phyloP scores from a whole-genome alignment of 148 eudicot genomes.

The Fagopyrum homotropicum region DNA sequence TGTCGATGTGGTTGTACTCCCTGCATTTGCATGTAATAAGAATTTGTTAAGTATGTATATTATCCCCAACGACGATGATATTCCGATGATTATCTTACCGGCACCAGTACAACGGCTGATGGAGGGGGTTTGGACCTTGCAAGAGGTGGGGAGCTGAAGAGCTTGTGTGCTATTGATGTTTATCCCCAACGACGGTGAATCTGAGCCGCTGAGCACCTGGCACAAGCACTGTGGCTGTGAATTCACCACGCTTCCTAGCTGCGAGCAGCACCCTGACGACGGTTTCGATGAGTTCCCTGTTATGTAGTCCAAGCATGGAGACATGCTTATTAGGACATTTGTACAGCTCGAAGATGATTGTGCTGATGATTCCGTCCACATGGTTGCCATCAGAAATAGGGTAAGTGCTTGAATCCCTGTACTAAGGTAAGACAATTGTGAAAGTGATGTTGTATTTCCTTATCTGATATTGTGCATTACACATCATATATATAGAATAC shows the following conservation, averaged over 20 bases:
- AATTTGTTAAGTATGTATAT: too few relatives aligned
- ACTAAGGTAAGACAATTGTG: too few relatives aligned
- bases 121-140: conserved; percentile 38
- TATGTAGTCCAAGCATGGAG: conserved; percentile 56
- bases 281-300: conserved; percentile 48
- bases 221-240: conserved; percentile 51
- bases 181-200: conserved; percentile 28
- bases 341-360: conserved; percentile 36
- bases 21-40: background rate
- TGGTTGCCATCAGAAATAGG: conserved; percentile 12
- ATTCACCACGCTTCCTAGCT: conserved; percentile 34
- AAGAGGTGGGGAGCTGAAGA: conserved; percentile 27
- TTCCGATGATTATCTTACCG: background rate
- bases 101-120: conserved; percentile 27
- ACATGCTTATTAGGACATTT: conserved; percentile 35
- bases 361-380: conserved; percentile 22
- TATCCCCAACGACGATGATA: too few relatives aligned
- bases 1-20: background rate
- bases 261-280: conserved; percentile 44
- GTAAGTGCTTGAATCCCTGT: conserved; percentile 12
- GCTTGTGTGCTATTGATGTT: conserved; percentile 33
- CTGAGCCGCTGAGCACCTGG: conserved; percentile 23
- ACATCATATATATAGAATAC: too few relatives aligned
- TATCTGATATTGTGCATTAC: too few relatives aligned
- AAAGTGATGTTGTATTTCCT: too few relatives aligned